phyloP scores from a whole-genome alignment of 1,284 basidiomycete species.

The Phaffia rhodozyma region DNA sequence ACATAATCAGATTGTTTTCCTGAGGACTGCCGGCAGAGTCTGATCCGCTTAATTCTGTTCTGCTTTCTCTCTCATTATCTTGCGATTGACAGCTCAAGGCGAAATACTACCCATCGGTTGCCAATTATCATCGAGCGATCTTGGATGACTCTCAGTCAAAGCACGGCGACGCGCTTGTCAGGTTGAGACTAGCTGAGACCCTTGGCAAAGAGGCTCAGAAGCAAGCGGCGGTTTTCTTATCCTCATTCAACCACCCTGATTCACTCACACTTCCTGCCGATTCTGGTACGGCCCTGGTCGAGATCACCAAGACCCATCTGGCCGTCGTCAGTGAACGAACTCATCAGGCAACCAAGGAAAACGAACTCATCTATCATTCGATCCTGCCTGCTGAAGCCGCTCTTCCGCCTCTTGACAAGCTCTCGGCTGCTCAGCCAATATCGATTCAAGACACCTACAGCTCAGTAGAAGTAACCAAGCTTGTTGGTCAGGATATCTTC shows the following conservation, averaged over 20 bases:
- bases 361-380: conserved; percentile 98
- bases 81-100: conserved; percentile 58
- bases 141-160: conserved; percentile 65
- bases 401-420: conserved; percentile 67
- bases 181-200: conserved; percentile 65
- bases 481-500: conserved; percentile 85
- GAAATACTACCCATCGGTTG: conserved; percentile 74
- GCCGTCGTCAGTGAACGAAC: conserved; percentile 65
- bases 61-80: background rate
- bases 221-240: conserved; percentile 56
- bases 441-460: conserved; percentile 90
- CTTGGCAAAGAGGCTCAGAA: conserved; percentile 74
- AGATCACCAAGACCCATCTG: conserved; percentile 72
- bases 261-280: conserved; percentile 66
- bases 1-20: background rate
- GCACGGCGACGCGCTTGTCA: conserved; percentile 75
- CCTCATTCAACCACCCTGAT: conserved; percentile 55
- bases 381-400: conserved; percentile 69
- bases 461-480: conserved; percentile 78
- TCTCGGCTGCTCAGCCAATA: conserved; percentile 63
- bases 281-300: conserved; percentile 60
- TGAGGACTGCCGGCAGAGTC: background rate
- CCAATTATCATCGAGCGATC: conserved; percentile 74
- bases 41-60: background rate
- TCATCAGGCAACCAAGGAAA: conserved; percentile 69